A percentile compares a stretch with the other conserved stretches of the same genome.
Conservation (phyloP, 1,284 basidiomycete species). For the Puccinia polysora region DNA sequence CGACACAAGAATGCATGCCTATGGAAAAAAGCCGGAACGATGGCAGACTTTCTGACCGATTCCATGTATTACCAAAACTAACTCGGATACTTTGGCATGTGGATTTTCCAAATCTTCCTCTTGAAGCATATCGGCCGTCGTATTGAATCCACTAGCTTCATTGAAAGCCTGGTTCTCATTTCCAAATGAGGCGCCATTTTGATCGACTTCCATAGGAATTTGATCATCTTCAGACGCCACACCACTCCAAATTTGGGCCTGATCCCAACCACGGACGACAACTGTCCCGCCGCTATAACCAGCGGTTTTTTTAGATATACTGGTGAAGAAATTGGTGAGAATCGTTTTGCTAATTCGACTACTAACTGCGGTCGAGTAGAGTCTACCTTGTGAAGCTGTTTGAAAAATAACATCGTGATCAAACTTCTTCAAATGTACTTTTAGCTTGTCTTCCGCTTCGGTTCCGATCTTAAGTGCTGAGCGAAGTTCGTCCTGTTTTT, state of each 20-base stretch:
- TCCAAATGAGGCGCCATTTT: background rate
- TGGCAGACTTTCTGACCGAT: constrained; percentile 49
- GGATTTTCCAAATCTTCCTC: constrained; percentile 44
- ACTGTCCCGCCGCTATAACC: constrained; percentile 40
- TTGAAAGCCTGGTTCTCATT: constrained; percentile 19
- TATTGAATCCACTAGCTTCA: constrained; percentile 39
- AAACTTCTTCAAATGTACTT: constrained; percentile 44
- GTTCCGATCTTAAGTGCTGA: constrained; percentile 33
- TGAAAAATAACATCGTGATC: constrained; percentile 51
- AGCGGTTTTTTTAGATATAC: constrained; percentile 32
- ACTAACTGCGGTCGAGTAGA: constrained; percentile 47
- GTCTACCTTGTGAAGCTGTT: constrained; percentile 45
- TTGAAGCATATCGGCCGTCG: constrained; percentile 46
- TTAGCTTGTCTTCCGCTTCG: constrained; percentile 47
- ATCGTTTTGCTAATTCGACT: constrained; percentile 41
- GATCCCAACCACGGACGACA: constrained; percentile 37
- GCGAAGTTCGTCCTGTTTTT: constrained; percentile 40
- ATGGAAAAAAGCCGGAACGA: background rate
- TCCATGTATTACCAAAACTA: constrained; percentile 50
- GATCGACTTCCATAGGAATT: background rate
- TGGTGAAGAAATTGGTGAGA: constrained; percentile 43
- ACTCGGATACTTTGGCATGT: constrained; percentile 46
- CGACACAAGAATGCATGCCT: background rate
- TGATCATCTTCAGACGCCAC: constrained; percentile 4
- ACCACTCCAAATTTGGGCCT: constrained; percentile 30